Conservation (phyloP, 306 rosid genomes). For the Vicia faba region DNA sequence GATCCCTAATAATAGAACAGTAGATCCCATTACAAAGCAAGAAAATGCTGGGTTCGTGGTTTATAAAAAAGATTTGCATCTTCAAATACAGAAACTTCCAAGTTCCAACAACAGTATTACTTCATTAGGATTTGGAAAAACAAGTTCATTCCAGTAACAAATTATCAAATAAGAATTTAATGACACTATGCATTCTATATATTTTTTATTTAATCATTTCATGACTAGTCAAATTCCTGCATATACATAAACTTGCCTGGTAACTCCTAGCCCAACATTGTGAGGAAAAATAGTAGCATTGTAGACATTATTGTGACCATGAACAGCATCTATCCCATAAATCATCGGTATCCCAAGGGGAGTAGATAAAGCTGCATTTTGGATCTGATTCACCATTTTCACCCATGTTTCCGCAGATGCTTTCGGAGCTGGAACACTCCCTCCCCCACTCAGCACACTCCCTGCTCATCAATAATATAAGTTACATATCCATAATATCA, state of each 20-base stretch:
- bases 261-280: slow-evolving; percentile 92
- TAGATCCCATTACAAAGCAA: neutral
- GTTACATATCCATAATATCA: slow-evolving; percentile 8
- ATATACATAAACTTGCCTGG: slow-evolving; percentile 64
- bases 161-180: too few species aligned
- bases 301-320: slow-evolving; percentile 91
- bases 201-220: too few species aligned
- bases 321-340: slow-evolving; percentile 97
- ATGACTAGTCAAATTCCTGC: slow-evolving; percentile 8
- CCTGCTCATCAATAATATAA: slow-evolving; percentile 53
- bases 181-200: neutral
- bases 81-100: neutral
- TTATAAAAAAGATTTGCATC: neutral
- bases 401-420: slow-evolving; percentile 81
- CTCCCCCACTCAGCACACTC: slow-evolving; percentile 98
- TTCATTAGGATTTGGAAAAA: slow-evolving; percentile 6
- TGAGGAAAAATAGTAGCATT: slow-evolving; percentile 90
- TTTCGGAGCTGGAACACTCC: slow-evolving; percentile 85
- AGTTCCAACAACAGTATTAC: neutral
- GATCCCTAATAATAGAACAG: slow-evolving; percentile 60
- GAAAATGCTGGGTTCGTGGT: neutral
- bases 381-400: slow-evolving; percentile 78
- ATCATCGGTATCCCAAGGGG: slow-evolving; percentile 97
- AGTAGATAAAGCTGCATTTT: slow-evolving; percentile 70
- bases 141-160: neutral